Evolutionary conservation across 108 stramenopile species (phyloP), one percentile per base, ranked within the genome.

Genomic region (Conticribra guillardii): DNA sequence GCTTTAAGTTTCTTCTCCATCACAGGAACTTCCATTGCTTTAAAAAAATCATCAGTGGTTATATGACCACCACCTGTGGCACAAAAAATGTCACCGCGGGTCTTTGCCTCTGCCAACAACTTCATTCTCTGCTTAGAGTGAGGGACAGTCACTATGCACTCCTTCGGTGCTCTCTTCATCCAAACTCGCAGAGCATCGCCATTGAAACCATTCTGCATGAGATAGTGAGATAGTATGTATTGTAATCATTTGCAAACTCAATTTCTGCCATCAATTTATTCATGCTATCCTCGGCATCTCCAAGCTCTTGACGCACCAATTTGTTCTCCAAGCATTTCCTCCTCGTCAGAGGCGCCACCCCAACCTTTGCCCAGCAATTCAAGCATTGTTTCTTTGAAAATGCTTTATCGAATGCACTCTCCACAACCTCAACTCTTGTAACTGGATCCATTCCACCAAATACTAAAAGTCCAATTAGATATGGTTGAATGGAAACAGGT

Each of bases 401-500:
- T n/a, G n/a, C n/a, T n/a, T n/a, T n/a, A n/a, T n/a, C n/a, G n/a
- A n/a, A n/a, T n/a, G n/a, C 67, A 9, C 19, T 37, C 41, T 27
- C 26, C 3, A 17, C 15, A n/a, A 67, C 37, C 27, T 34, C 37
- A 44, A 56, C 17, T n/a, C 34, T 30, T 16, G 67, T 55, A 7
- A 54, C 55, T 19, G 54, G 67, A 56, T 67, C 67, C 37, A 45
- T n/a, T 17, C 67, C 67, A 56, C 54, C 54, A 18, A 67, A 67
- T 24, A 67, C 67, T 26, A 67, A 7, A 0, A 67, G 34, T 7
- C 67, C 67, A 28, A 67, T 45, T 4, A 55, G 17, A n/a, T n/a
- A n/a, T n/a, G n/a, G n/a, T n/a, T n/a, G n/a, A n/a, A n/a, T n/a
- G n/a, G n/a, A n/a, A n/a, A 33, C 54, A 67, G 34, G 0, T 37